A percentile compares a stretch with the other conserved stretches of the same genome.
Evolutionary conservation across 2,329 filamentous ascomycete genomes (phyloP).

Genomic region (Thelonectria rubi): DNA sequence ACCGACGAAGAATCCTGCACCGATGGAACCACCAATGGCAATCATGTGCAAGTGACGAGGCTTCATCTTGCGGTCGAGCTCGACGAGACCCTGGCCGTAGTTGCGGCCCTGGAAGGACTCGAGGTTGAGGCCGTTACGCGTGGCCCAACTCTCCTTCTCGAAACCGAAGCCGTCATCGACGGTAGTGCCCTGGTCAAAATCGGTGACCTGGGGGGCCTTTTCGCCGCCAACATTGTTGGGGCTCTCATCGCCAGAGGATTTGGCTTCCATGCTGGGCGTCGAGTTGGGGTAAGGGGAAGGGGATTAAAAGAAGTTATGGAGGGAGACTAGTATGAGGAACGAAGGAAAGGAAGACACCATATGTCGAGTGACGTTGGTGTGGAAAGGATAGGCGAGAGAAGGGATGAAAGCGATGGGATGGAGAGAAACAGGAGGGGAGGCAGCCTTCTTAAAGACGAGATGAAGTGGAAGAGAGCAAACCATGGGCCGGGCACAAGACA

Average conservation of each 20-base stretch:
- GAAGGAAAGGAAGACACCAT: slow-evolving; percentile 25
- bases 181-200: slow-evolving; percentile 27
- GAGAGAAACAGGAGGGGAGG: slow-evolving; percentile 20
- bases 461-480: slow-evolving; percentile 18
- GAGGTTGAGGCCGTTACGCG: slow-evolving; percentile 41
- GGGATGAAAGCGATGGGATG: slow-evolving; percentile 21
- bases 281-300: neutral
- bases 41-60: slow-evolving; percentile 70
- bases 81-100: slow-evolving; percentile 29
- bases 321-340: slow-evolving; percentile 6
- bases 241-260: slow-evolving; percentile 26
- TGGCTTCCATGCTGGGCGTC: slow-evolving; percentile 34
- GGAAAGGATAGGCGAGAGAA: slow-evolving; percentile 21
- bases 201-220: slow-evolving; percentile 34
- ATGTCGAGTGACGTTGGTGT: slow-evolving; percentile 32
- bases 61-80: slow-evolving; percentile 61
- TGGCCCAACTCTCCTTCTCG: slow-evolving; percentile 34
- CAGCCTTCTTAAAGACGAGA: slow-evolving; percentile 35
- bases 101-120: slow-evolving; percentile 39
- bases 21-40: slow-evolving; percentile 68
- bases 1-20: slow-evolving; percentile 71
- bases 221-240: slow-evolving; percentile 37
- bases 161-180: slow-evolving; percentile 31
- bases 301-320: slow-evolving; percentile 4
- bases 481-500: slow-evolving; percentile 20